These are phyloP conservation scores for Gaeumannomyces sp. DNA, from an alignment of 2,329 filamentous ascomycete species.

Conservation along the genomic window DNA sequence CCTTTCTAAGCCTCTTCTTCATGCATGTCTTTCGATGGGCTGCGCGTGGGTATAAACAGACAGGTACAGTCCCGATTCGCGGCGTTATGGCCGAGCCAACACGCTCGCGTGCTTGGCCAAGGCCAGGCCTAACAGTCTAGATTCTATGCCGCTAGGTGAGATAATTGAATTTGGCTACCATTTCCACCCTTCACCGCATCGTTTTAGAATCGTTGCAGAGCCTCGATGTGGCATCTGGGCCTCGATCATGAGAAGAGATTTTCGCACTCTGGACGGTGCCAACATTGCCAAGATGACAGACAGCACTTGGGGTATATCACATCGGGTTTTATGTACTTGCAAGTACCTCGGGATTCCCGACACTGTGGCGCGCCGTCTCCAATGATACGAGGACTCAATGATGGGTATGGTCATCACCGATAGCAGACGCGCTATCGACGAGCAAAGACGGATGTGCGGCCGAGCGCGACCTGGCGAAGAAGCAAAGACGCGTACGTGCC, in stretches of 20 bases:
- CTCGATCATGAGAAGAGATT: neutral
- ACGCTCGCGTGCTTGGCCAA: neutral
- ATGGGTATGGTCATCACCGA: neutral
- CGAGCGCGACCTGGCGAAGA: no score
- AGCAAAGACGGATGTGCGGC: no score
- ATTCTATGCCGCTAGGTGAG: neutral
- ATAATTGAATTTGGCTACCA: neutral
- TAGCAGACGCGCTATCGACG: neutral
- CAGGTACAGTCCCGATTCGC: no score
- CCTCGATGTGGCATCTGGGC: neutral
- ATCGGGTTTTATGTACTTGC: neutral
- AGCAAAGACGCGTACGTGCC: neutral
- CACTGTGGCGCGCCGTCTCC: neutral
- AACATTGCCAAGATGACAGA: no score
- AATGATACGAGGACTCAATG: neutral
- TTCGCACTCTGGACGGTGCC: neutral
- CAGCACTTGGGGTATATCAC: neutral
- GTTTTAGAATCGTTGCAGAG: neutral
- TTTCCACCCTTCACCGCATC: neutral
- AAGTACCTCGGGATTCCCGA: no score
- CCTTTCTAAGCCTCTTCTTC: no score
- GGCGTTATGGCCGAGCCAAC: neutral
- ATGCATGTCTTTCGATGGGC: no score
- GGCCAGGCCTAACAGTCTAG: no score
- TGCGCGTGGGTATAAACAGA: no score